A percentile compares a stretch with the other conserved stretches of the same genome.
These are phyloP conservation scores for Leccinum disarticulatum DNA, from an alignment of 768 basidiomycete genomes.

Conservation along the genomic window DNA sequence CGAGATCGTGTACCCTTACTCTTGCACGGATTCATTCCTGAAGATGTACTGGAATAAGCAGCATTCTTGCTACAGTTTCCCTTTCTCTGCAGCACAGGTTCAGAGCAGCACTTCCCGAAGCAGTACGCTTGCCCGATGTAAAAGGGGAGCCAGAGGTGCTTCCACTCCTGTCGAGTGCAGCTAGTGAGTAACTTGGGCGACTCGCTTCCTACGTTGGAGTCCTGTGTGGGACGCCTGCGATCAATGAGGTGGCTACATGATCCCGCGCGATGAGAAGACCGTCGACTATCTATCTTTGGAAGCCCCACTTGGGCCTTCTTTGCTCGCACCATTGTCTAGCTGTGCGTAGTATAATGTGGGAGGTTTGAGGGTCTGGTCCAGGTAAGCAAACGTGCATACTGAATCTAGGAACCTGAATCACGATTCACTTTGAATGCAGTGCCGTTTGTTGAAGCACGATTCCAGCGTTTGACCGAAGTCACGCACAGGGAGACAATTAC, in stretches of 20 bases:
- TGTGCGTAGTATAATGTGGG: conserved; percentile 77
- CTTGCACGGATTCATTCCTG: conserved; percentile 11
- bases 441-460: conserved; percentile 79
- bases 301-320: background rate
- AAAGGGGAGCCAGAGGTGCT: conserved; percentile 16
- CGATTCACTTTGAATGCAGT: conserved; percentile 13
- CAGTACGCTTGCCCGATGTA: conserved; percentile 14
- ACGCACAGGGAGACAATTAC: conserved; percentile 37
- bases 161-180: conserved; percentile 23
- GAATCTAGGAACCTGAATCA: conserved; percentile 15
- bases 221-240: background rate
- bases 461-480: conserved; percentile 74
- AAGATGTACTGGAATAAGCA: conserved; percentile 16
- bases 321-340: conserved; percentile 33
- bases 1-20: conserved; percentile 9
- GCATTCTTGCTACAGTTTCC: conserved; percentile 16
- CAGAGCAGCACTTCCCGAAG: conserved; percentile 13
- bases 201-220: conserved; percentile 8
- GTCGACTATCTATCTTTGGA: background rate
- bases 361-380: conserved; percentile 72
- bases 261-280: conserved; percentile 1
- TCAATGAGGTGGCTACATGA: conserved; percentile 14
- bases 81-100: conserved; percentile 14
- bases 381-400: conserved; percentile 40
- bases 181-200: background rate